Evolutionary conservation across 192 early-diverging fungal genomes (phyloP).

Genomic region (Podila epigama): DNA sequence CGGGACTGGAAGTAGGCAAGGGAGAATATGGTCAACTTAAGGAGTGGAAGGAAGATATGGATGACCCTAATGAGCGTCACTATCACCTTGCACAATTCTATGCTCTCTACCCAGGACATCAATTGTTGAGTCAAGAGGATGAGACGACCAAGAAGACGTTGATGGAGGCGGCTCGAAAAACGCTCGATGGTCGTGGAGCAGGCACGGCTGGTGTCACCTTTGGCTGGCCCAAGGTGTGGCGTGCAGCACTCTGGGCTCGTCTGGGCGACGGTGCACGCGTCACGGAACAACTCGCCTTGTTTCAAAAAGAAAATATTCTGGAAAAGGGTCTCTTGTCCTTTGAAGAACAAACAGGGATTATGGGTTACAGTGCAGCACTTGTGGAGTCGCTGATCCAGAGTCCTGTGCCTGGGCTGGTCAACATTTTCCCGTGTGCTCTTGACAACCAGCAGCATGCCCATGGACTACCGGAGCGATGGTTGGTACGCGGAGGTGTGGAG

Average conservation of each 20-base stretch:
- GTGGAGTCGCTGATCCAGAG: conserved; percentile 41
- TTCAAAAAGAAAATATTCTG: conserved; percentile 10
- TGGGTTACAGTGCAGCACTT: conserved; percentile 29
- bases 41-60: conserved; percentile 48
- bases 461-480: conserved; percentile 24
- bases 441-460: no score
- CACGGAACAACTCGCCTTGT: not conserved
- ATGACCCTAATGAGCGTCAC: conserved; percentile 28
- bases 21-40: conserved; percentile 46
- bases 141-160: not conserved
- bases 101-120: conserved; percentile 34
- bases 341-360: conserved; percentile 21
- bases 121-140: conserved; percentile 14
- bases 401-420: conserved; percentile 8
- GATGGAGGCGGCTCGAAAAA: conserved; percentile 10
- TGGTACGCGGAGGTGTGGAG: conserved; percentile 5
- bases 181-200: conserved; percentile 4
- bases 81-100: conserved; percentile 36
- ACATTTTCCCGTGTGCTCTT: conserved; percentile 16
- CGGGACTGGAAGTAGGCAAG: conserved; percentile 27
- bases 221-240: conserved; percentile 42
- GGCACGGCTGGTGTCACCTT: conserved; percentile 2
- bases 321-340: conserved; percentile 14
- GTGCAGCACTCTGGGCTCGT: conserved; percentile 38
- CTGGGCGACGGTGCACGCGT: conserved; percentile 12